Evolutionary conservation across 768 basidiomycete species (phyloP).

Genomic region (Chlorophyllum brunneum): DNA sequence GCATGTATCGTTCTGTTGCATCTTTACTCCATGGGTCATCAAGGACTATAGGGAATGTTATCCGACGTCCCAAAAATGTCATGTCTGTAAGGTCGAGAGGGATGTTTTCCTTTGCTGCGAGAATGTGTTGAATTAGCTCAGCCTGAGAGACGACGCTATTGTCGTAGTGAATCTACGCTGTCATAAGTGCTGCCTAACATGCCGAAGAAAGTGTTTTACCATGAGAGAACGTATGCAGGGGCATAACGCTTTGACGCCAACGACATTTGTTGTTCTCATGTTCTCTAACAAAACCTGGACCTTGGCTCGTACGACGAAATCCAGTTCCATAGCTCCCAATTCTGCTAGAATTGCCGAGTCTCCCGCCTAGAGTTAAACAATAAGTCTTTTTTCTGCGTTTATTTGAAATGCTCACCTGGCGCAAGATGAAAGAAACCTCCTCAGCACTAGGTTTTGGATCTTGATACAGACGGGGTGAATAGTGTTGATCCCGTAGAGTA

Average conservation of each 20-base stretch:
- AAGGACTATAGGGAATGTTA: constrained; percentile 60
- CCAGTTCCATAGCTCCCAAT: constrained; percentile 52
- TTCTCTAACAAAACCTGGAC: constrained; percentile 52
- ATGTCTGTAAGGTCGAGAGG: constrained; percentile 36
- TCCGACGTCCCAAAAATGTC: constrained; percentile 45
- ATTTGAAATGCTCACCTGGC: constrained; percentile 39
- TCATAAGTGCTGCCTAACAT: background rate
- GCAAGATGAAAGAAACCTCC: constrained; percentile 36
- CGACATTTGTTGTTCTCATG: constrained; percentile 26
- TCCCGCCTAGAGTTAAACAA: constrained; percentile 40
- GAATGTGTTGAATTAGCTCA: constrained; percentile 37
- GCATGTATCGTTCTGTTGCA: constrained; percentile 56
- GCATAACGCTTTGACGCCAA: constrained; percentile 38
- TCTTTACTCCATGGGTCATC: constrained; percentile 57
- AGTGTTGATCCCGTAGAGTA: background rate
- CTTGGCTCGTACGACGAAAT: constrained; percentile 49
- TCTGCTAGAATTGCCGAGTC: constrained; percentile 63
- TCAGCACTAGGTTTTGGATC: background rate
- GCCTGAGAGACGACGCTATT: constrained; percentile 36
- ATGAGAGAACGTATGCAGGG: constrained; percentile 57
- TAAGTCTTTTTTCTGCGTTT: background rate
- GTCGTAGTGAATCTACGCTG: constrained; percentile 47
- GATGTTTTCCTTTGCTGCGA: constrained; percentile 33
- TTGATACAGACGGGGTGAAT: background rate
- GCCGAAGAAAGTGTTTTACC: constrained; percentile 27